Conservation (phyloP, 2,329 filamentous ascomycete species). For the Pseudopyricularia javanii region DNA sequence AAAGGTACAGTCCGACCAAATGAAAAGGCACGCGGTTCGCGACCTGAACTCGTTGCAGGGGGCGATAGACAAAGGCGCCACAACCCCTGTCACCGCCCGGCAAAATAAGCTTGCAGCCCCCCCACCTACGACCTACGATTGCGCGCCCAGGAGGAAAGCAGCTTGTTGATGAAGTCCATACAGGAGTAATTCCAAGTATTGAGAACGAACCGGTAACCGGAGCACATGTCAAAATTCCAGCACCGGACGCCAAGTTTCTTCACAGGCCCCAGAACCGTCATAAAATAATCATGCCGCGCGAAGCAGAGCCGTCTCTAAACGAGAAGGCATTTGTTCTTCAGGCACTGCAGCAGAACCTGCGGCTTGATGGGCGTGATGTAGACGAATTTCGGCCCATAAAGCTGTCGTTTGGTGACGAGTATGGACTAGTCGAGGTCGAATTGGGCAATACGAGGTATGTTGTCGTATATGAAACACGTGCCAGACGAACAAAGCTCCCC, state of each 20-base stretch:
- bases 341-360: constrained; percentile 67
- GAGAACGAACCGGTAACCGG: constrained; percentile 1
- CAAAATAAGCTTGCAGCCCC: constrained; percentile 7
- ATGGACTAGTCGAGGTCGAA: constrained; percentile 77
- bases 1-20: background rate
- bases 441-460: constrained; percentile 78
- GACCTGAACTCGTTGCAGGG: background rate
- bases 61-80: background rate
- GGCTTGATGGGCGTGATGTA: constrained; percentile 71
- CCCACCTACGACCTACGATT: background rate
- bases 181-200: background rate
- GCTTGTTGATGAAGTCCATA: too few species aligned
- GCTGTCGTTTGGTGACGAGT: constrained; percentile 78
- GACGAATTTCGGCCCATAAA: constrained; percentile 70
- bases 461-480: background rate
- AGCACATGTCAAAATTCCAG: background rate
- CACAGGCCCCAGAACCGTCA: background rate
- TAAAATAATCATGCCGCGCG: constrained; percentile 60
- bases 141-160: constrained; percentile 2
- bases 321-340: constrained; percentile 79
- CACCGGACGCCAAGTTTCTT: background rate
- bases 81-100: constrained; percentile 12
- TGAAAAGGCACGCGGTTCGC: background rate
- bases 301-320: constrained; percentile 79
- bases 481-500: background rate